Base-by-base conservation (phyloP, 805 yeast species). In the Lachancea thermotolerans region DNA sequence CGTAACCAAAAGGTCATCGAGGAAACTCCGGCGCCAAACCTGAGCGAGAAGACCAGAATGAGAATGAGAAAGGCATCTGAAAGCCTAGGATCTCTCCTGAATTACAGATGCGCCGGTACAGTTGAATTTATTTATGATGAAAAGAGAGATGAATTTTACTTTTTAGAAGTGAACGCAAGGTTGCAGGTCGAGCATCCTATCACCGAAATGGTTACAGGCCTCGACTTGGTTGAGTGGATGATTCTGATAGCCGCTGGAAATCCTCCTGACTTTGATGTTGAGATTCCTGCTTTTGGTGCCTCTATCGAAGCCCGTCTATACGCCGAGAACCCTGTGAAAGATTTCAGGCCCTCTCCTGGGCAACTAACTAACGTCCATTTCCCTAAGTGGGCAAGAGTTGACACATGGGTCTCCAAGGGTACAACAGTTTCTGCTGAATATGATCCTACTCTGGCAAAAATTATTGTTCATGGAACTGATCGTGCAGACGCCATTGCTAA, bases 161-260 rank as follows among this genome's bases (percentile, higher is more conserved):
- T 91, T 70, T 72, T 91, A 59, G 99, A 91, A 66, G 98, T 91
- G 53, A 91, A 91, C 64, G 95, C 99, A 10, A 81, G 99, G 62
- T 76, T 91, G 56, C 99, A 91, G 67, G 99, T 91, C 39, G 99
- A 91, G 71, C 99, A 91, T 66, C 98, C 98, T 35, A 83, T 93
- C 57, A 91, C 99, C 27, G 99, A 91, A 68, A 73, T 81, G 79
- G 95, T 87, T 35, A 91, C 97, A 15, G 97, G 97, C 2, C 70
- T 90, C 44, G 99, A 91, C 67, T 72, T 91, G 51, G 98, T 91
- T 16, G 97, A 93, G 66, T 88, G 96, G 96, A 93, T 93, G 99
- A 70, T 91, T 51, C 71, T 74, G 55, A 85, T 91, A 62, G 97
- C 97, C 30, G 95, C 95, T 32, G 90, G 87, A 60, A 75, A 75